Percentiles rank a stretch among this genome's conserved stretches.
Conservation (phyloP, 2,329 filamentous ascomycete species). For the Penicillium sp. region DNA sequence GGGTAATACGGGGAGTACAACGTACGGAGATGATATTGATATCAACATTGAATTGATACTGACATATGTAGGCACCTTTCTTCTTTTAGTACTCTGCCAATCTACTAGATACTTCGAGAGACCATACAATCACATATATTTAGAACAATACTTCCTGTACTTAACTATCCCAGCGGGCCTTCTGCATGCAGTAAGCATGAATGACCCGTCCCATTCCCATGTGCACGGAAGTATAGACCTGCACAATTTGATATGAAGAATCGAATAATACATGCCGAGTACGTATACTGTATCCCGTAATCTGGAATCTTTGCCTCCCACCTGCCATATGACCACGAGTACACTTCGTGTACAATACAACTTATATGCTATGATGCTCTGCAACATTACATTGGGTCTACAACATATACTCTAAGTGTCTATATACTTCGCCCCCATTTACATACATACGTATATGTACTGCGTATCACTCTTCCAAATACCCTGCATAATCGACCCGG, state of each 20-base stretch:
- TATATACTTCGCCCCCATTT: neutral
- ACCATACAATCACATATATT: neutral
- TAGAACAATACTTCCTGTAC: neutral
- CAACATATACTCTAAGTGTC: too few relatives aligned
- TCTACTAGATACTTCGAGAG: neutral
- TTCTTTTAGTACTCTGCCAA: neutral
- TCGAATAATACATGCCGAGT: neutral
- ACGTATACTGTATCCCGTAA: neutral
- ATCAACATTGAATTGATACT: too few relatives aligned
- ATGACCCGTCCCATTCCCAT: neutral
- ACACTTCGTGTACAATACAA: too few relatives aligned
- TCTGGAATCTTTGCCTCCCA: neutral
- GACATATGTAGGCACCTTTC: too few relatives aligned
- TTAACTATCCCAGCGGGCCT: neutral
- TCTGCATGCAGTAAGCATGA: slow-evolving; percentile 1
- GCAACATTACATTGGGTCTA: neutral
- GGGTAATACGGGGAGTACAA: neutral
- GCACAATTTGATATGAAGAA: neutral
- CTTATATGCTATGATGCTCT: neutral
- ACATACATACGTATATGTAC: too few relatives aligned
- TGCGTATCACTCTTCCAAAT: neutral
- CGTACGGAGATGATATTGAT: neutral
- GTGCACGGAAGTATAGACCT: neutral
- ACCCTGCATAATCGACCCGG: neutral
- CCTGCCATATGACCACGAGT: neutral